Evolutionary conservation across 1,139 yeast species (phyloP), one percentile per base, ranked within the genome.

Genomic region (Candida tetrigidarum): DNA sequence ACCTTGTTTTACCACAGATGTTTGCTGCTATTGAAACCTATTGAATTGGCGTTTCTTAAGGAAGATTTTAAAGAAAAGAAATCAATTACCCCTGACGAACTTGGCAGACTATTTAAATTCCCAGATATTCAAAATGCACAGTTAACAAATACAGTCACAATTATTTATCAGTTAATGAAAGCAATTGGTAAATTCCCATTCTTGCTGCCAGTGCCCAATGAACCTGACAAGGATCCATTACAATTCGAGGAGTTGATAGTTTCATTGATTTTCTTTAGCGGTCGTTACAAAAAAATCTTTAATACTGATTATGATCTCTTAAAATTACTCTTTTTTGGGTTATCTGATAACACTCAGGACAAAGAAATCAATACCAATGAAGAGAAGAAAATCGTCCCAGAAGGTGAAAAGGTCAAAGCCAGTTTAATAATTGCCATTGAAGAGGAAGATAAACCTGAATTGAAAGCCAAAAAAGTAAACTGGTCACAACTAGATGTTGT

Each of bases 171-270:
- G 4, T 55, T 66, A 0, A 57, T 66, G 42, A 59, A 53, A 42
- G 58, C 60, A 0, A 32, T 70, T 18, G 74, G 75, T 0, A 43
- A 50, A 3, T 60, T 63, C 40, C 78, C 77, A 1, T 69, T 69
- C 49, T 37, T 22, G 25, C 25, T 22, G 25, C n/a, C n/a, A n/a
- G n/a, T n/a, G n/a, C n/a, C n/a, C n/a, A n/a, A n/a, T n/a, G n/a
- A n/a, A n/a, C n/a, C n/a, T 23, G 27, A 36, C 0, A 50, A 42
- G 8, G 45, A 47, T 16, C 45, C 42, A 6, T 49, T 71, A 15
- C 57, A 63, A 0, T 25, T 63, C 5, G 57, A 57, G 22, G 63
- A 61, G 33, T 49, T 70, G 28, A 44, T 71, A 2, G 54, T 64
- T 3, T 54, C 69, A 1, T 45, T 58, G 3, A 44, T 59, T 1